Conservation (phyloP, 495 filamentous ascomycete species). For the Penicillium silybi region DNA sequence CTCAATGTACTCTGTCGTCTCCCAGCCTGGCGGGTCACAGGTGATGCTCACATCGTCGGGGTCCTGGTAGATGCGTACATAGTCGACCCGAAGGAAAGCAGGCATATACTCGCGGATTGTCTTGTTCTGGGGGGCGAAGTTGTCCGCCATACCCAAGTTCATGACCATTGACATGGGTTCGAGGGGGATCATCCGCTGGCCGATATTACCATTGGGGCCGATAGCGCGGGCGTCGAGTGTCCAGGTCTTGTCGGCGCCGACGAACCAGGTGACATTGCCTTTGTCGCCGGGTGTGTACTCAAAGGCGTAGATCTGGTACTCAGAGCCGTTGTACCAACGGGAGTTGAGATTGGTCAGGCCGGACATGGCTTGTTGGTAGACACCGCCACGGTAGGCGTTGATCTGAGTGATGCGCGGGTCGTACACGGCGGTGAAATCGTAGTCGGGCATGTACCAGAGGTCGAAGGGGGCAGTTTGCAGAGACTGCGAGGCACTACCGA, state of each 20-base stretch:
- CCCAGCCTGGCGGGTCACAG: slow-evolving; percentile 67
- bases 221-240: slow-evolving; percentile 61
- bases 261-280: slow-evolving; percentile 64
- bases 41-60: slow-evolving; percentile 55
- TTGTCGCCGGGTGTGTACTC: slow-evolving; percentile 64
- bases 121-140: slow-evolving; percentile 61
- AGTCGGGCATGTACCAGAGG: slow-evolving; percentile 71
- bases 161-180: slow-evolving; percentile 68
- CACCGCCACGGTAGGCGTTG: slow-evolving; percentile 64
- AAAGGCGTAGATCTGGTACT: slow-evolving; percentile 68
- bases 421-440: slow-evolving; percentile 62
- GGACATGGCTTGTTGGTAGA: slow-evolving; percentile 71
- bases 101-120: slow-evolving; percentile 55
- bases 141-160: slow-evolving; percentile 71
- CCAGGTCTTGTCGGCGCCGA: slow-evolving; percentile 64
- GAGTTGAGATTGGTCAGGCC: slow-evolving; percentile 69
- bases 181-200: slow-evolving; percentile 61
- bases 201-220: slow-evolving; percentile 71
- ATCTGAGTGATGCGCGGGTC: slow-evolving; percentile 54
- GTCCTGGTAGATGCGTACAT: slow-evolving; percentile 72
- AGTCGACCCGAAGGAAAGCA: slow-evolving; percentile 69
- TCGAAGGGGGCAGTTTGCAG: slow-evolving; percentile 73
- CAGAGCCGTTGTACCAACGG: slow-evolving; percentile 70
- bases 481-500: slow-evolving; percentile 68
- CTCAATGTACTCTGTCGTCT: slow-evolving; percentile 67